Evolutionary conservation across 768 basidiomycete species (phyloP), one percentile per base, ranked within the genome.

Genomic region (Serendipita sp.): DNA sequence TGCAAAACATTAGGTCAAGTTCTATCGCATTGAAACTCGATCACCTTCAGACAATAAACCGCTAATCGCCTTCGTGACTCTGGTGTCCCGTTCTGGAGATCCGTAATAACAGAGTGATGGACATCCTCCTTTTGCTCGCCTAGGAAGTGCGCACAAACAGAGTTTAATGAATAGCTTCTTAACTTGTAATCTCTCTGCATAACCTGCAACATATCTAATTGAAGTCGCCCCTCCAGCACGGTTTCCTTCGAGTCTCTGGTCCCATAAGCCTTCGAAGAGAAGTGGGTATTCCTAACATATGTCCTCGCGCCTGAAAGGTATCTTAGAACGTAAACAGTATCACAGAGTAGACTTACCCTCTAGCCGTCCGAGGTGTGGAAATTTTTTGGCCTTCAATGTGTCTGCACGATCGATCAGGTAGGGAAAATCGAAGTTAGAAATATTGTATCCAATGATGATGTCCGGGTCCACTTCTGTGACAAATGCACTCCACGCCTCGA

Each of bases 41-140:
- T 45, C 35, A 89, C 94, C 84, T 99, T 99, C 70, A 99, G 75
- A 77, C 96, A 99, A 75, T 99, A 99, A 10, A 99, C 92, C 1
- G 96, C 96, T 65, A 98, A 75, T 53, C 96, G 86, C 45, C 96
- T 79, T 54, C 96, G 76, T 1, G 92, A 93, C 73, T 99, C 95
- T 0, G 93, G 81, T 0, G 90, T 95, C 69, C 95, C 94, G 70
- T 98, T 98, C 74, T 99, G 96, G 51, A 99, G 75, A 60, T 98
- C 94, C 0, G 96, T 97, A 70, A 99, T 99, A 68, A 96, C 92
- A 1, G 95, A 98, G 72, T 98, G 86, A 71, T 98, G 96, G 18
- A 99, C 96, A 68, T 99, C 96, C 73, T 99, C 96, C 73, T 99
- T 99, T 74, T 99, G 96, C 74, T 99, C 96, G 34, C 93, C 94